Evolutionary conservation across 441 rosid species (phyloP), one percentile per base, ranked within the genome.

Genomic region (Erodium moschatum): DNA sequence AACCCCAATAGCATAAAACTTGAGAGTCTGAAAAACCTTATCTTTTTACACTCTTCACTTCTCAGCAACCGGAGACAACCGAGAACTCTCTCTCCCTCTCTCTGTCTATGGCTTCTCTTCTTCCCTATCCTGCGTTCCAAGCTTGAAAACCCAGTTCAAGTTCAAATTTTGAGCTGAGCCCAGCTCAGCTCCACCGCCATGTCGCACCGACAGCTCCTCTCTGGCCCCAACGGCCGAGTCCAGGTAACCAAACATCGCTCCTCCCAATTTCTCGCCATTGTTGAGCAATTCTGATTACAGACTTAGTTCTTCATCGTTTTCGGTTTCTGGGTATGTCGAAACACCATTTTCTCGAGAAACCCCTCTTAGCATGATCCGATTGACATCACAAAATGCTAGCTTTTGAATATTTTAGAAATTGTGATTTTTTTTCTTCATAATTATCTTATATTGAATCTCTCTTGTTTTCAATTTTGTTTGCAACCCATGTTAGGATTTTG

Each of bases 211-310:
- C 58, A 50, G 58, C 13, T 50, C 15, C 58, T 50, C 58, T 50
- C 58, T 50, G 58, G 58, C 58, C 58, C 58, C 1, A 50, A 50
- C 19, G 58, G 19, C 58, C 58, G 19, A 50, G 19, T 50, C 58
- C 58, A 50, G 58, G 58, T 50, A 50, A 50, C 58, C 1, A 15
- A n/a, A 12, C 18, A 29, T 1, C 15, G 4, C 5, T 48, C 56
- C 18, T 48, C 56, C 56, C 18, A 48, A 50, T 50, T n/a, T 50
- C 6, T 50, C 5, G 58, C 19, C 58, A 50, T 50, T 50, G 58
- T 15, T n/a, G 58, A 50, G 58, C 58, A 15, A 50, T 50, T 50
- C 19, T 50, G 19, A 15, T 50, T 15, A 4, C 58, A 50, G 58
- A 50, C 58, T 24, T 50, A 4, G 58, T 42, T 5, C 15, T 15